phyloP scores from a whole-genome alignment of 2,329 filamentous ascomycete genomes.

The Cordyceps sp. region DNA sequence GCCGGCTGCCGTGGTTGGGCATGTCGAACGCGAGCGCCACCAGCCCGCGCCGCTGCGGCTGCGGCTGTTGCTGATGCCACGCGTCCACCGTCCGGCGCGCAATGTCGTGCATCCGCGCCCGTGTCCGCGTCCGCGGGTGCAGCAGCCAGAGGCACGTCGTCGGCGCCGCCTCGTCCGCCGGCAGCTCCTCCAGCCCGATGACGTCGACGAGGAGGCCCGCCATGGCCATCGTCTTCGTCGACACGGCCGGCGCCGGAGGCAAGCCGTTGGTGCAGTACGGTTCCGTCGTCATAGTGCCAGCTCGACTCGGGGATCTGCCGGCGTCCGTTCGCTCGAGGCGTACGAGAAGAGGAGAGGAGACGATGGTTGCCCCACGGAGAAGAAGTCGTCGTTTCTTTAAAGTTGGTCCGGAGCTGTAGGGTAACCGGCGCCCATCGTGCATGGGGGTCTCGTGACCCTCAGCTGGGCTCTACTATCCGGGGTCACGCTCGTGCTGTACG shows the following conservation, averaged over 20 bases:
- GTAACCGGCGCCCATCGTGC: too few species aligned
- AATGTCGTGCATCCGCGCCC: slow-evolving; percentile 59
- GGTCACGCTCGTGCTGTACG: too few species aligned
- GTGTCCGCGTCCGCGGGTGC: slow-evolving; percentile 57
- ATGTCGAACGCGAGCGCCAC: slow-evolving; percentile 82
- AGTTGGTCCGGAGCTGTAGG: too few species aligned
- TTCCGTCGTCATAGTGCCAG: slow-evolving; percentile 11
- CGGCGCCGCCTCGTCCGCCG: slow-evolving; percentile 26
- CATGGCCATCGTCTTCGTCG: slow-evolving; percentile 51
- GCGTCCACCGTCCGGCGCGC: slow-evolving; percentile 51
- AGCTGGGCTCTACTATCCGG: too few species aligned
- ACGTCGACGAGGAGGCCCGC: slow-evolving; percentile 65
- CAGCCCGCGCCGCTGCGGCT: slow-evolving; percentile 32
- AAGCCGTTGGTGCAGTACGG: slow-evolving; percentile 18
- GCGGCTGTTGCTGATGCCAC: slow-evolving; percentile 36
- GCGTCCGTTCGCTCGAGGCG: too few species aligned
- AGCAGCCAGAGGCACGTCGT: slow-evolving; percentile 83
- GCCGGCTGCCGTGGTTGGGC: slow-evolving; percentile 71
- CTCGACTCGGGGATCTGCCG: too few species aligned
- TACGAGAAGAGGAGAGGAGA: too few species aligned
- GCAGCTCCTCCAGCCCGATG: slow-evolving; percentile 65
- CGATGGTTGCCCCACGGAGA: too few species aligned
- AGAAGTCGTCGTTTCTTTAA: too few species aligned
- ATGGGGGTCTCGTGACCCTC: too few species aligned
- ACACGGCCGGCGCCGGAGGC: slow-evolving; percentile 32